Evolutionary conservation across 108 stramenopile species (phyloP).

Genomic region (Cyclotella distinguenda): DNA sequence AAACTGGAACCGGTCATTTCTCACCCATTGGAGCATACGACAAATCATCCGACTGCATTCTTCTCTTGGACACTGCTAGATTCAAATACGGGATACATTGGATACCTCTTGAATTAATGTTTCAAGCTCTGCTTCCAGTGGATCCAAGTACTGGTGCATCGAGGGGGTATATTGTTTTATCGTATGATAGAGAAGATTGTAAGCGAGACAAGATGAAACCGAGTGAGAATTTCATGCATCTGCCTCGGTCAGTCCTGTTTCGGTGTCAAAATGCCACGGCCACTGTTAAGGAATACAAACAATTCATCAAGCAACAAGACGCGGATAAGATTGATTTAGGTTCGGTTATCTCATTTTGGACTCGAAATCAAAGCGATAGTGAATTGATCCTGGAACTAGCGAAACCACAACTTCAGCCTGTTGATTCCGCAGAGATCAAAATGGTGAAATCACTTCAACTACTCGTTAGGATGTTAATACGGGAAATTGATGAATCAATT

Average conservation of each 20-base stretch:
- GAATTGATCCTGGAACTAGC: slow-evolving; percentile 61
- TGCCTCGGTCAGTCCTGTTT: slow-evolving; percentile 69
- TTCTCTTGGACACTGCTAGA: slow-evolving; percentile 84
- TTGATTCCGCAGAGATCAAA: slow-evolving; percentile 29
- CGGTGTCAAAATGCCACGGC: slow-evolving; percentile 58
- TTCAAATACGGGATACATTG: slow-evolving; percentile 89
- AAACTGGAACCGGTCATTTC: slow-evolving; percentile 89
- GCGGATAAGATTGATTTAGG: slow-evolving; percentile 36
- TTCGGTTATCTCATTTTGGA: slow-evolving; percentile 62
- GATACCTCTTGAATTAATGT: slow-evolving; percentile 56
- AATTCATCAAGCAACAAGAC: slow-evolving; percentile 33
- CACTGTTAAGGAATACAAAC: slow-evolving; percentile 48
- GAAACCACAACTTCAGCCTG: slow-evolving; percentile 55
- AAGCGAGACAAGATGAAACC: neutral
- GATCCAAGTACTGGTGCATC: slow-evolving; percentile 73
- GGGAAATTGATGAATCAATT: neutral
- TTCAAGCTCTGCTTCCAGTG: slow-evolving; percentile 61
- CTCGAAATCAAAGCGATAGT: slow-evolving; percentile 24
- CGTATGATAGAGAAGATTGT: slow-evolving; percentile 28
- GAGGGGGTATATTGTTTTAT: slow-evolving; percentile 80
- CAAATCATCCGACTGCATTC: slow-evolving; percentile 54
- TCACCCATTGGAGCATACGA: slow-evolving; percentile 84
- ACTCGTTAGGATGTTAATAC: slow-evolving; percentile 18
- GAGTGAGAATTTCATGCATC: neutral
- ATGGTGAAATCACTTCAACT: slow-evolving; percentile 30